phyloP scores from a whole-genome alignment of 1,139 yeast species.

The Nadsonia starkeyi-henricii region DNA sequence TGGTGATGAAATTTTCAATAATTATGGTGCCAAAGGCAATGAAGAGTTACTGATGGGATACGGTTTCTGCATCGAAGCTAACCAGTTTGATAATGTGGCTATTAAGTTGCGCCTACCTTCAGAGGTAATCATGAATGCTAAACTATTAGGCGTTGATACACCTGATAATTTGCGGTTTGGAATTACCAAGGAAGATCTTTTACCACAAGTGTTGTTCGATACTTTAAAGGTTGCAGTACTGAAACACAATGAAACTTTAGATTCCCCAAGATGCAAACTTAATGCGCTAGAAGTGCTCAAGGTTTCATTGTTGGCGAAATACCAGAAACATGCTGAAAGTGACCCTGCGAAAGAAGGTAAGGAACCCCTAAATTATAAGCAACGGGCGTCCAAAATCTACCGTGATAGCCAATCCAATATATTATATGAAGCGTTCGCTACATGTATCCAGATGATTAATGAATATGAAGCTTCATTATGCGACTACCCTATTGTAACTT shows the following conservation, averaged over 20 bases:
- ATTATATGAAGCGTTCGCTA: not conserved
- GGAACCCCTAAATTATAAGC: not conserved
- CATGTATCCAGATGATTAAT: not conserved
- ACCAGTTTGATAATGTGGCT: constrained; percentile 50
- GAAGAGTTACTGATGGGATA: constrained; percentile 48
- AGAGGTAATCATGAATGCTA: not conserved
- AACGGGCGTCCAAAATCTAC: not conserved
- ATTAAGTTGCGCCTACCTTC: constrained; percentile 20
- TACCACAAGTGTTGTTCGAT: not conserved
- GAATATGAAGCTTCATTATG: not conserved
- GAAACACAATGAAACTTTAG: not conserved
- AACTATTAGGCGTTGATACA: not conserved
- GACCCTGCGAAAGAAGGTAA: not conserved
- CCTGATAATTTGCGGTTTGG: constrained; percentile 18
- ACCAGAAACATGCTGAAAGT: not conserved
- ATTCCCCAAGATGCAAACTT: not conserved
- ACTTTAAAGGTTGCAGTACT: not conserved
- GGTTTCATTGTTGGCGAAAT: not conserved
- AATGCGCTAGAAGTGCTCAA: not conserved
- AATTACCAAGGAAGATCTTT: not conserved
- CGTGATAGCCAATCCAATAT: not conserved
- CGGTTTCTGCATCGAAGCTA: constrained; percentile 57
- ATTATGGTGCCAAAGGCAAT: constrained; percentile 79
- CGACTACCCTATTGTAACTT: not conserved
- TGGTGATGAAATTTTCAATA: constrained; percentile 50